Evolutionary conservation across 805 yeast genomes (phyloP), one percentile per base, ranked within the genome.

Genomic region (Zygosaccharomyces siamensis): DNA sequence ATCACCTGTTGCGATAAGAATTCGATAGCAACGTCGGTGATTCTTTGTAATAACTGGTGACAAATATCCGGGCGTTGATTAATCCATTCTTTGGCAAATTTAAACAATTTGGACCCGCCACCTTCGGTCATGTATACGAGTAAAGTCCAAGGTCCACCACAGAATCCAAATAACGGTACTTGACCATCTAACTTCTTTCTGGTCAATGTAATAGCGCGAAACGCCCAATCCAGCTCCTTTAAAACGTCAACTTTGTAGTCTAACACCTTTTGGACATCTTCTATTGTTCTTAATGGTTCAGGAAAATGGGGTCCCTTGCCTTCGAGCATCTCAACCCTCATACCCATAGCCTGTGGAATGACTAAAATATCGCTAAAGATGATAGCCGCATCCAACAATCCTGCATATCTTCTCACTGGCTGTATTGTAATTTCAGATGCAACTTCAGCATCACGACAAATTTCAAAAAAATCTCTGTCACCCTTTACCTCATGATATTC

Each of bases 81-180:
- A 51, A 93, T 76, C 97, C 98, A 90, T 65, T 88, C 85, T 68
- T 90, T 89, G 46, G 89, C 96, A 62, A 77, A 89, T 64, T 96
- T 78, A 73, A 87, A 93, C 75, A 92, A 75, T 64, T 86, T 86
- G 5, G 97, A 83, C 14, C 97, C 96, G 57, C 95, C 96, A 45
- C 99, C 99, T 70, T 93, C 99, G 51, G 89, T 82, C 97, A 93
- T 93, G 72, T 93, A 93, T 32, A 90, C 96, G 72, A 93, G 75
- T 51, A 93, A 72, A 10, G 99, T 93, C 97, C 97, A 93, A 48
- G 99, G 99, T 7, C 96, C 97, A 47, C 99, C 99, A 57, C 89
- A 86, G 70, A 93, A 93, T 3, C 99, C 99, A 45, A 93, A 75
- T 53, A 93, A 73, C 26, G 99, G 99, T 10, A 90, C 97, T 61